These are phyloP conservation scores for Decorospora gaudefroyi DNA, from an alignment of 2,329 filamentous ascomycete genomes.

Conservation along the genomic window DNA sequence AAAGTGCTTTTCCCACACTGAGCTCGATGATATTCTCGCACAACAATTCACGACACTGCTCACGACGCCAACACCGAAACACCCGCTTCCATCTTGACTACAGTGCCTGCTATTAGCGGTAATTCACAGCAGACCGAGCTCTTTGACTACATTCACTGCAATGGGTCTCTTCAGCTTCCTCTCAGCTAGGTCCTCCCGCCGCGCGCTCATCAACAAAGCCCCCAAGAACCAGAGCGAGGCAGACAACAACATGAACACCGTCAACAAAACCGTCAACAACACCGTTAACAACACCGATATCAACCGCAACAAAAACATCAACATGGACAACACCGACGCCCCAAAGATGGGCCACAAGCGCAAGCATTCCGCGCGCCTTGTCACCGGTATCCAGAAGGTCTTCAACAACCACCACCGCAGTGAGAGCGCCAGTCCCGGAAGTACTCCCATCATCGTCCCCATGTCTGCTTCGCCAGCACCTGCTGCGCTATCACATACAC, in stretches of 20 bases:
- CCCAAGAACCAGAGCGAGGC: no score
- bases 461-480: background rate
- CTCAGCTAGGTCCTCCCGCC: background rate
- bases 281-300: background rate
- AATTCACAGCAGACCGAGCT: background rate
- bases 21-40: background rate
- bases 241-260: no score
- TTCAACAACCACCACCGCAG: background rate
- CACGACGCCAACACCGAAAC: background rate
- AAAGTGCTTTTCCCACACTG: background rate
- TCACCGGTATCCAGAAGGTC: slow-evolving; percentile 3
- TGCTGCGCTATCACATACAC: background rate
- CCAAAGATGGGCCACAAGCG: background rate
- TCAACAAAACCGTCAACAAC: background rate
- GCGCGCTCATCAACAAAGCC: background rate
- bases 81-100: background rate
- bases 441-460: background rate
- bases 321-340: background rate
- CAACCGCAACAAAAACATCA: background rate
- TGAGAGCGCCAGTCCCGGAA: background rate
- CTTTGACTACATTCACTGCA: slow-evolving; percentile 51
- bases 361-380: background rate
- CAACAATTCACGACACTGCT: background rate
- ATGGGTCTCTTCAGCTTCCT: slow-evolving; percentile 46
- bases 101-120: background rate